Evolutionary conservation across 495 filamentous ascomycete genomes (phyloP), one percentile per base, ranked within the genome.

Genomic region (Pseudomonodictys pantanalensis): DNA sequence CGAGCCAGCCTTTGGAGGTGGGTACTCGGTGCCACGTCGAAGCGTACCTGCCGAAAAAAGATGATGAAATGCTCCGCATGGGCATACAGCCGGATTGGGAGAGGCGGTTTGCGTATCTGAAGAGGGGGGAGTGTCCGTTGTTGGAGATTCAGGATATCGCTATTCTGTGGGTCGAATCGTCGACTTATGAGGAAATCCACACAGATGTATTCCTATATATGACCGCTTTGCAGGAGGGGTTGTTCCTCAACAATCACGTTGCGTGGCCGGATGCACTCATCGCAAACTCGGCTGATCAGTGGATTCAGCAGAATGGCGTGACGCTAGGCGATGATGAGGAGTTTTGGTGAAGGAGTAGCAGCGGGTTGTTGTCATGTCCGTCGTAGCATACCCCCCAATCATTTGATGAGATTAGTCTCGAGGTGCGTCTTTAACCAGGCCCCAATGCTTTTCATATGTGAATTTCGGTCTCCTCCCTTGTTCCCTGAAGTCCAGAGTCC

Each of bases 401-500:
- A 41, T 41, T 41, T 41, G 38, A 41, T 41, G n/a, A n/a, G n/a
- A n/a, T n/a, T n/a, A n/a, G n/a, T n/a, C n/a, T n/a, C n/a, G n/a
- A n/a, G n/a, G n/a, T n/a, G n/a, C n/a, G n/a, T n/a, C n/a, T n/a
- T n/a, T n/a, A n/a, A n/a, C n/a, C n/a, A n/a, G 12, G 3, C 38
- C 20, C 3, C 15, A 5, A 41, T 41, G 38, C 38, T 12, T 41
- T 41, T 41, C 38, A n/a, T 41, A 15, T 15, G 3, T 12, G 32
- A 35, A 35, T 41, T 41, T 41, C 15, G 12, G 15, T 15, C 20
- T 15, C 12, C 38, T 41, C 20, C 26, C n/a, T 44, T 45, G 33
- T 49, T n/a, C 8, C 3, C 20, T 23, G 38, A 45, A 17, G 44
- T 54, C 66, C 62, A 65, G 12, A 64, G 46, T 9, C 62, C 62